Conservation (phyloP, 2,329 filamentous ascomycete species). For the Orbilia quercus region DNA sequence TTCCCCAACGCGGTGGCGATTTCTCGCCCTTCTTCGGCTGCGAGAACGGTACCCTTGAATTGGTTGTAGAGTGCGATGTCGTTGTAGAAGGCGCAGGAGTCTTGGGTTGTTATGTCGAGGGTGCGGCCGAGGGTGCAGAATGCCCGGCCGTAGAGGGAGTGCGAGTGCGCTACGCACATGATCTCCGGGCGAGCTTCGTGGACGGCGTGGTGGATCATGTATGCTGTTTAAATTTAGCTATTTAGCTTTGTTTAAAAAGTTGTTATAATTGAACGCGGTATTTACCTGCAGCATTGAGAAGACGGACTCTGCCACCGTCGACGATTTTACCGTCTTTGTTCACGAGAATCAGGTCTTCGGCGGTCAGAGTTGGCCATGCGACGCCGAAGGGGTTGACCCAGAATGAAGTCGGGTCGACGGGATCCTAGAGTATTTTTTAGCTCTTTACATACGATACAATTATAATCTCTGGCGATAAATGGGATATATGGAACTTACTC, state of each 20-base stretch:
- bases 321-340: constrained; percentile 72
- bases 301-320: constrained; percentile 68
- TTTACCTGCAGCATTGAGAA: constrained; percentile 65
- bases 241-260: too few species aligned
- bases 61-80: constrained; percentile 64
- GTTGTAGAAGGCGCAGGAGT: constrained; percentile 68
- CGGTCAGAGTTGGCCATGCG: constrained; percentile 72
- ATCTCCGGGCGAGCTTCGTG: constrained; percentile 71
- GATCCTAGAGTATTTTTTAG: constrained; percentile 63
- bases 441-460: background rate
- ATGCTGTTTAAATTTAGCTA: too few species aligned
- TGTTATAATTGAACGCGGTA: too few species aligned
- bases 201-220: constrained; percentile 72
- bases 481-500: constrained; percentile 19
- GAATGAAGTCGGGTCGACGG: constrained; percentile 71
- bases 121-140: constrained; percentile 72
- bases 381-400: constrained; percentile 76
- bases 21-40: constrained; percentile 66
- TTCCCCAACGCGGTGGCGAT: constrained; percentile 67
- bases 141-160: constrained; percentile 71
- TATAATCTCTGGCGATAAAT: too few species aligned
- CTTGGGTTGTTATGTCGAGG: constrained; percentile 72
- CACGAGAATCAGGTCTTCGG: constrained; percentile 75
- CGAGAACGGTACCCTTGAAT: constrained; percentile 69
- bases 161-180: constrained; percentile 70